phyloP scores from a whole-genome alignment of 371 early-diverging fungal genomes.

The Chytridium lagenaria region DNA sequence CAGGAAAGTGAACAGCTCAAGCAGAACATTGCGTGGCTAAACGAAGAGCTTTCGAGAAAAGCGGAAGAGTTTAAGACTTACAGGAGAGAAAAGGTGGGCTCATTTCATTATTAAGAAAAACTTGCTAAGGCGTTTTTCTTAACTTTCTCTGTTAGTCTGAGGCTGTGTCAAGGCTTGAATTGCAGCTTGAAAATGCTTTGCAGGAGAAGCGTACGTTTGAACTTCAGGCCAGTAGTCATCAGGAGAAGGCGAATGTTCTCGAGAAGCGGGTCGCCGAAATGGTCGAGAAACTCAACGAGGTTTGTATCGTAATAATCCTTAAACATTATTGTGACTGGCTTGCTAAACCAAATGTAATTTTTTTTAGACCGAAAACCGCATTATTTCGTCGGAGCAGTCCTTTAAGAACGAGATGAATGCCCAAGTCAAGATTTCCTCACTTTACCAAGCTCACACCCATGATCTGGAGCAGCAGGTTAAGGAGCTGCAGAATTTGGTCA shows the following conservation, averaged over 20 bases:
- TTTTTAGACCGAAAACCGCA: conserved; percentile 46
- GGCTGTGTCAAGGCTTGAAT: conserved; percentile 29
- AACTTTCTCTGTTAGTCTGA: conserved; percentile 13
- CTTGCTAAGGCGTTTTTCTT: background rate
- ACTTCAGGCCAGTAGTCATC: conserved; percentile 30
- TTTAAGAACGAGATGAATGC: conserved; percentile 73
- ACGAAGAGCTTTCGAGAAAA: conserved; percentile 58
- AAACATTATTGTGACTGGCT: too few species aligned
- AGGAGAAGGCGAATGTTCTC: conserved; percentile 54
- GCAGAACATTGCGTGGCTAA: conserved; percentile 61
- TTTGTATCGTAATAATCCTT: conserved; percentile 20
- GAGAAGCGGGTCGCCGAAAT: conserved; percentile 56
- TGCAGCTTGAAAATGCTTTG: conserved; percentile 30
- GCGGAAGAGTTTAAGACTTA: conserved; percentile 49
- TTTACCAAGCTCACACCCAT: conserved; percentile 50
- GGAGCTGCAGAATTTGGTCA: conserved; percentile 26
- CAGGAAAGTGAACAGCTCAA: conserved; percentile 45
- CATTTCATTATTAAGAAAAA: background rate
- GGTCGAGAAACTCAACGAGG: conserved; percentile 55
- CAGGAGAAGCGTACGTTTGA: conserved; percentile 44
- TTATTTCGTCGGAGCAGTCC: conserved; percentile 59
- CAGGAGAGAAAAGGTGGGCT: conserved; percentile 51
- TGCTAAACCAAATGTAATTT: too few species aligned
- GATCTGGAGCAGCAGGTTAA: conserved; percentile 42
- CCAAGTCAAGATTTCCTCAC: conserved; percentile 64